Base-by-base conservation (phyloP, 768 basidiomycete species). In the Lactifluus subvellereus region DNA sequence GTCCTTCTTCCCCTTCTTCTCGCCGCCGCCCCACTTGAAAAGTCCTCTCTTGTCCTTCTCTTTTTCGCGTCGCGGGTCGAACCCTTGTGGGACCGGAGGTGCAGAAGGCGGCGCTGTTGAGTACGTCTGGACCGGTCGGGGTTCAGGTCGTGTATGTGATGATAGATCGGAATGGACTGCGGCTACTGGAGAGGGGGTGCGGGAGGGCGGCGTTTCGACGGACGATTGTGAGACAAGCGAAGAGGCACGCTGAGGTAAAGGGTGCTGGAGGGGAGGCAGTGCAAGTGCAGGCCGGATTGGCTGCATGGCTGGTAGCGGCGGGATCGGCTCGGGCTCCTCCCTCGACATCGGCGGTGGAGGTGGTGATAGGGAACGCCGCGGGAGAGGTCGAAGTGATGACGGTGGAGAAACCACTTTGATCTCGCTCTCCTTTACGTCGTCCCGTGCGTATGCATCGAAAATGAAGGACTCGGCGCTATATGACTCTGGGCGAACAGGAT, bases 381-480 rank as follows among this genome's bases (percentile, higher is more conserved):
- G 62, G 56, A 37, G 68, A 55, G 60, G 30, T 37, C 57, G 54
- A n/a, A 20, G 14, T 14, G 20, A n/a, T 30, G 51, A 50, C n/a
- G 57, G 61, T 2, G 67, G 57, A 0, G 64, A 62, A 20, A 27
- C 18, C 4, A 51, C 22, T 51, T 43, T 60, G 43, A 50, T 51
- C 16, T 18, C 51, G 10, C 57, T 59, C 27, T 74, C 73, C 18
- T 74, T 74, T 10, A 84, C 82, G 6, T 85, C 82, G 8, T 85
- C 85, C 42, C 79, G 81, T 48, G 77, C 83, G 70, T 98, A 96
- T 11, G 91, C 83, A 68, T 95, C 94, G 70, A 88, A 92, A 65
- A 96, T 94, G 42, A 81, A 82, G 4, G 84, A 74, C 67, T 94
- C 93, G 64, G 92, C 91, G 62, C 85, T 88, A 69, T 86, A 92